These are phyloP conservation scores for Tillandsia fasciculata DNA, from an alignment of 176 grass and related monocot species.

Conservation along the genomic window DNA sequence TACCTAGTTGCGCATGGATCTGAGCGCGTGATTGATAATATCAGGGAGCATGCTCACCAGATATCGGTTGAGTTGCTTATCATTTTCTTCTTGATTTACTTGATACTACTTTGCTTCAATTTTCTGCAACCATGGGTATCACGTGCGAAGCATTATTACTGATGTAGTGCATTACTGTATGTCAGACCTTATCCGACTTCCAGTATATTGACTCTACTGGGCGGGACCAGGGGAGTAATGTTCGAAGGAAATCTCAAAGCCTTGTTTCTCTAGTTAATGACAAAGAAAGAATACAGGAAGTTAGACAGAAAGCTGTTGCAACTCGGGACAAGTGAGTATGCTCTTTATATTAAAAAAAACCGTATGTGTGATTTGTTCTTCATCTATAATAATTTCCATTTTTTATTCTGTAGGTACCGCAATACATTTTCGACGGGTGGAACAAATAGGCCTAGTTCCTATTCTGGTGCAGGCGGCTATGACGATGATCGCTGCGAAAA, in stretches of 20 bases:
- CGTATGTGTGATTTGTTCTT: not conserved
- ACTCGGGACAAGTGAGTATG: slow-evolving; percentile 77
- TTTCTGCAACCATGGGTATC: not conserved
- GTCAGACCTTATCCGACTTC: slow-evolving; percentile 85
- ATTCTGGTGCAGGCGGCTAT: slow-evolving; percentile 39
- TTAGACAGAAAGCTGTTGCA: slow-evolving; percentile 79
- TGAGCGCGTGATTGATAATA: slow-evolving; percentile 93
- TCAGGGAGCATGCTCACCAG: slow-evolving; percentile 85
- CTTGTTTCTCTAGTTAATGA: slow-evolving; percentile 94
- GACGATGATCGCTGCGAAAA: slow-evolving; percentile 65
- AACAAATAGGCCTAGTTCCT: slow-evolving; percentile 34
- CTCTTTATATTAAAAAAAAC: not conserved
- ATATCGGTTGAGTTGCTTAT: slow-evolving; percentile 55
- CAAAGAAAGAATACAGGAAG: slow-evolving; percentile 96
- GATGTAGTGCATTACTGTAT: slow-evolving; percentile 7
- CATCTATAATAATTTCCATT: not conserved
- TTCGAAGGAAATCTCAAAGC: slow-evolving; percentile 82
- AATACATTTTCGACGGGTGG: slow-evolving; percentile 54
- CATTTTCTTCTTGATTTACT: not conserved
- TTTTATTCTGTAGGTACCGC: slow-evolving; percentile 39
- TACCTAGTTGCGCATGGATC: slow-evolving; percentile 85
- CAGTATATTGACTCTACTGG: slow-evolving; percentile 96
- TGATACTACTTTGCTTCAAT: not conserved
- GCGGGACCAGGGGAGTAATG: slow-evolving; percentile 92
- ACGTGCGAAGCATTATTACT: not conserved